Percentiles rank a stretch among this genome's conserved stretches.
phyloP scores from a whole-genome alignment of 805 yeast genomes.

The Barnettozyma vustinii region DNA sequence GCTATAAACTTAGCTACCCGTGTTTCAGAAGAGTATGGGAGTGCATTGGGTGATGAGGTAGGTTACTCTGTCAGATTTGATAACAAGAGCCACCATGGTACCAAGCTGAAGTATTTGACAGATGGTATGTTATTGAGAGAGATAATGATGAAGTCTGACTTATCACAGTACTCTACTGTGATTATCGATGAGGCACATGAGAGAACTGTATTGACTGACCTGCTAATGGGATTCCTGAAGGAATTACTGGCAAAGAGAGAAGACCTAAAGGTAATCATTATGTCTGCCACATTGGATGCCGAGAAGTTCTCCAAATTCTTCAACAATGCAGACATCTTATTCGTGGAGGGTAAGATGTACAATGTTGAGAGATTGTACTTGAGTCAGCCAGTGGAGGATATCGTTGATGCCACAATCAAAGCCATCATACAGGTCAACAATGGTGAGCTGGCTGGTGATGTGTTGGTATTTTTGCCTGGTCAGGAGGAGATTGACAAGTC shows the following conservation, averaged over 20 bases:
- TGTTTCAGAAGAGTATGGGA: constrained; percentile 85
- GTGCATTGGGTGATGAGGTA: constrained; percentile 69
- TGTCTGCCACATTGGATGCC: constrained; percentile 98
- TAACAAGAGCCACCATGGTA: constrained; percentile 51
- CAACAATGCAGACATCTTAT: constrained; percentile 72
- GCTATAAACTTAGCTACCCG: constrained; percentile 91
- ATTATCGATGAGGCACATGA: constrained; percentile 97
- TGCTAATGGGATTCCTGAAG: constrained; percentile 84
- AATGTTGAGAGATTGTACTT: constrained; percentile 74
- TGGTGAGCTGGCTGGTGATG: constrained; percentile 76
- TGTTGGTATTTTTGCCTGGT: constrained; percentile 90
- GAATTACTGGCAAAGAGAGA: constrained; percentile 48
- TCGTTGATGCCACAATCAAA: constrained; percentile 73
- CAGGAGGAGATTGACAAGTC: constrained; percentile 96
- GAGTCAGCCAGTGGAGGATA: constrained; percentile 63
- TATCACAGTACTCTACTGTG: constrained; percentile 66
- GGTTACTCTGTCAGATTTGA: constrained; percentile 94
- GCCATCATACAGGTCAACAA: constrained; percentile 73
- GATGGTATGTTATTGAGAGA: constrained; percentile 98
- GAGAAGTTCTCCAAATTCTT: constrained; percentile 77
- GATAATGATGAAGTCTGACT: constrained; percentile 64
- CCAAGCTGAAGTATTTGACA: constrained; percentile 80
- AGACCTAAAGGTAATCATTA: constrained; percentile 66
- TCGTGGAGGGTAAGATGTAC: constrained; percentile 84
- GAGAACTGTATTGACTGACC: constrained; percentile 86